Evolutionary conservation across 1,139 yeast genomes (phyloP).

Genomic region (Pichia sorboxylosa): DNA sequence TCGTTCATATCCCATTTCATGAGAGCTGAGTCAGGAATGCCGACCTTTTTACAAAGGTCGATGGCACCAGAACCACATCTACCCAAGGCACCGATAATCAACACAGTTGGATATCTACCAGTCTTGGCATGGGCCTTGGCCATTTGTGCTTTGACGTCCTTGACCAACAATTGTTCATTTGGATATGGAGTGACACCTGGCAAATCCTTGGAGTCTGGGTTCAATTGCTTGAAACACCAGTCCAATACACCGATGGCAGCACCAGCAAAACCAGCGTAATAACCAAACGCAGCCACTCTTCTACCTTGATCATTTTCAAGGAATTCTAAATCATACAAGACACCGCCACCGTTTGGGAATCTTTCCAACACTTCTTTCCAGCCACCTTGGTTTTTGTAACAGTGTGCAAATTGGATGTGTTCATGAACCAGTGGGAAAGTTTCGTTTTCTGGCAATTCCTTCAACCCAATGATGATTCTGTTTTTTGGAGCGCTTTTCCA

Average conservation of each 20-base stretch:
- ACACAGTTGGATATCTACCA: conserved; percentile 62
- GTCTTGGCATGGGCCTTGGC: conserved; percentile 48
- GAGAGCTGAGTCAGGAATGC: conserved; percentile 77
- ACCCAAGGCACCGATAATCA: conserved; percentile 94
- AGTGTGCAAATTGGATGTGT: conserved; percentile 97
- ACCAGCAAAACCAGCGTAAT: conserved; percentile 97
- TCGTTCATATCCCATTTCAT: conserved; percentile 95
- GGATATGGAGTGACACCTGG: conserved; percentile 76
- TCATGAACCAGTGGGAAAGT: conserved; percentile 87
- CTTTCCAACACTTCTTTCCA: conserved; percentile 86
- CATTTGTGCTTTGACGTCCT: conserved; percentile 55
- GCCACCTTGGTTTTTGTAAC: conserved; percentile 94
- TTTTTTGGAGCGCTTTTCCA: conserved; percentile 89
- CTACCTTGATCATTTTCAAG: conserved; percentile 90
- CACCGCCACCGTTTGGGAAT: conserved; percentile 86
- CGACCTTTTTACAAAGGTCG: conserved; percentile 68
- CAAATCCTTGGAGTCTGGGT: conserved; percentile 49
- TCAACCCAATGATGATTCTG: conserved; percentile 82
- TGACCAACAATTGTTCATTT: conserved; percentile 62
- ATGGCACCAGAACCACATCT: conserved; percentile 99
- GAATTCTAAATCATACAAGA: conserved; percentile 85
- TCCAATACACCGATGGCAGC: conserved; percentile 92
- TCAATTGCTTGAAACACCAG: conserved; percentile 85
- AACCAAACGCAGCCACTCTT: conserved; percentile 98
- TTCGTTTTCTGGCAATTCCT: conserved; percentile 84